phyloP scores from a whole-genome alignment of 306 rosid species.

The Cucurbita ficifolia region DNA sequence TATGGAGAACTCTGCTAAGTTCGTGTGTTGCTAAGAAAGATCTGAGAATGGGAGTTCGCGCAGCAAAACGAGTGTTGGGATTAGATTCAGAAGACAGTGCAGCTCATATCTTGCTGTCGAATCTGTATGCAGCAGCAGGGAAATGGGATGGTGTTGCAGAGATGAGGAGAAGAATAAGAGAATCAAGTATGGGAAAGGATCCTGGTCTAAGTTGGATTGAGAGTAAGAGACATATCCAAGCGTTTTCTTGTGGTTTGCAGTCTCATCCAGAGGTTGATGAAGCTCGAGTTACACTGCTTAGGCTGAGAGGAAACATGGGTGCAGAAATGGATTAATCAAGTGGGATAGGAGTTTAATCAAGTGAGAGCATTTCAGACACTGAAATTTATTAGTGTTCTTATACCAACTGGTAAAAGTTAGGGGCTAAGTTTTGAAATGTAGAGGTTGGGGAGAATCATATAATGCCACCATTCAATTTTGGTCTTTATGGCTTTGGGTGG shows the following conservation, averaged over 20 bases:
- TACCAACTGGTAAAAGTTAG: no score
- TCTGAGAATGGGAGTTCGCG: constrained; percentile 50
- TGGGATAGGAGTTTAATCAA: not conserved
- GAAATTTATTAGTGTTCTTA: not conserved
- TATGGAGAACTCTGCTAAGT: constrained; percentile 72
- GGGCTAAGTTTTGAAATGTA: no score
- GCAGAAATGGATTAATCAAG: constrained; percentile 20
- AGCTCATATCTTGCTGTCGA: constrained; percentile 53
- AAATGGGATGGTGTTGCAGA: constrained; percentile 51
- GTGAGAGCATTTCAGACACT: not conserved
- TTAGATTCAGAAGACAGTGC: constrained; percentile 54
- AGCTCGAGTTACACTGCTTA: constrained; percentile 33
- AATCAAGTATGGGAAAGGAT: constrained; percentile 30
- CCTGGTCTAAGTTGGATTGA: constrained; percentile 82
- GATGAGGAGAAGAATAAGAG: constrained; percentile 47
- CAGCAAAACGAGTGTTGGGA: constrained; percentile 44
- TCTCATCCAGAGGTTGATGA: constrained; percentile 36
- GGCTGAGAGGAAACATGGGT: constrained; percentile 45
- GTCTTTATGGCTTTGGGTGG: not conserved
- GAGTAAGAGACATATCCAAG: constrained; percentile 37
- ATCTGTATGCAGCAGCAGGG: constrained; percentile 50
- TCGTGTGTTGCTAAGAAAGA: constrained; percentile 49
- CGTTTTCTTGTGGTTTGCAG: constrained; percentile 50
- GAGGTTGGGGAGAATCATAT: not conserved
- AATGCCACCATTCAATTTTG: not conserved